These are phyloP conservation scores for Amanita brunnescens DNA, from an alignment of 768 basidiomycete genomes.

Conservation along the genomic window DNA sequence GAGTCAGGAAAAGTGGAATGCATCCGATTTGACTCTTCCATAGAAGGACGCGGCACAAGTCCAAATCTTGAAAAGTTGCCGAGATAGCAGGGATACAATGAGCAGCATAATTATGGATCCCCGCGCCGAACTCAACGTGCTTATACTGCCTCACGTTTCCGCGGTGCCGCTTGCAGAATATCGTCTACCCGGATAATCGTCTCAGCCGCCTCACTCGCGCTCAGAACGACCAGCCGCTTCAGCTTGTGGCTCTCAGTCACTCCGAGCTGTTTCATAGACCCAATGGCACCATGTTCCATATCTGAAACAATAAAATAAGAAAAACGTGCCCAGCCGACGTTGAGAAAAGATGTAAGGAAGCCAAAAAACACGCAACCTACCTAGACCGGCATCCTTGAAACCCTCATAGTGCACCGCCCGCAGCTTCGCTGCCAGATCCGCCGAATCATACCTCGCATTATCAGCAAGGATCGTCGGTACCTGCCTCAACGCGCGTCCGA, in stretches of 20 bases:
- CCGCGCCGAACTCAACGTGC: too few species aligned
- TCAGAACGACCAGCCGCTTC: too few species aligned
- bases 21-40: too few species aligned
- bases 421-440: too few species aligned
- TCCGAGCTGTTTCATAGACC: constrained; percentile 81
- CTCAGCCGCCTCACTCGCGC: constrained; percentile 92
- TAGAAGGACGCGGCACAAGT: too few species aligned
- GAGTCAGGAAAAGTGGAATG: too few species aligned
- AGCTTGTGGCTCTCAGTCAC: constrained; percentile 97
- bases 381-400: constrained; percentile 74
- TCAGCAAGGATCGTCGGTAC: constrained; percentile 96
- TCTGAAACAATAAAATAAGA: constrained; percentile 41
- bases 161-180: constrained; percentile 81
- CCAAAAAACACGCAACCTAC: constrained; percentile 41
- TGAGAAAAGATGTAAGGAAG: background rate
- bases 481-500: too few species aligned
- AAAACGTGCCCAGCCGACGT: too few species aligned
- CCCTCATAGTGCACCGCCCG: constrained; percentile 95
- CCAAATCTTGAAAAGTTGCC: too few species aligned
- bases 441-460: constrained; percentile 97
- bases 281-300: constrained; percentile 81
- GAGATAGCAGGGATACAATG: too few species aligned
- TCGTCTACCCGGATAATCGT: constrained; percentile 98
- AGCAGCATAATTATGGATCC: too few species aligned
- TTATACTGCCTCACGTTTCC: too few species aligned